These are phyloP conservation scores for Cochlearia excelsa DNA, from an alignment of 345 rosid genomes.

Conservation along the genomic window DNA sequence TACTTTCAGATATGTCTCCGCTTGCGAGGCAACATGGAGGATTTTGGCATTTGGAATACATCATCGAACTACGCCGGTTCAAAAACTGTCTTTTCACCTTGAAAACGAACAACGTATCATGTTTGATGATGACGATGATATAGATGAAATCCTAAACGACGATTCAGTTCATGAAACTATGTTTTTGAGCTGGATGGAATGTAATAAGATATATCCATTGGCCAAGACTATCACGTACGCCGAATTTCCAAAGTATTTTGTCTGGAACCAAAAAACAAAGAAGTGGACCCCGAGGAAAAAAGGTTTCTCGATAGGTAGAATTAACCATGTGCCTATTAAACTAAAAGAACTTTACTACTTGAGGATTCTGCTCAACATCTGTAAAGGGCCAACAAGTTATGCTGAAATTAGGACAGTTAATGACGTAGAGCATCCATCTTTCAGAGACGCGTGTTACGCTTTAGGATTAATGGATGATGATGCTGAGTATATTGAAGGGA, in stretches of 20 bases:
- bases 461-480: slow-evolving; percentile 1
- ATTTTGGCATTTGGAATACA: not conserved
- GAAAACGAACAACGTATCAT: not conserved
- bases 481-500: not conserved
- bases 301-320: not conserved
- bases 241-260: not conserved
- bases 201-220: not conserved
- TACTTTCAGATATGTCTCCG: not conserved
- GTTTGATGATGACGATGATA: too few species aligned
- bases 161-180: not conserved
- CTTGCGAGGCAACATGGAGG: not conserved
- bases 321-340: not conserved
- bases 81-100: not conserved
- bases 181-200: not conserved
- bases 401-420: not conserved
- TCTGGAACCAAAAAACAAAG: not conserved
- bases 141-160: not conserved
- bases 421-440: not conserved
- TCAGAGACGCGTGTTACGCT: not conserved
- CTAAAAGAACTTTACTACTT: not conserved
- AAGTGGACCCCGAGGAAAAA: not conserved
- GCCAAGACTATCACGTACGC: not conserved
- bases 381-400: not conserved
- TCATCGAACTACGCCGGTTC: not conserved
- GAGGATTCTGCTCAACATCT: not conserved